phyloP scores from a whole-genome alignment of 768 basidiomycete species.

The Boletus speciosus region DNA sequence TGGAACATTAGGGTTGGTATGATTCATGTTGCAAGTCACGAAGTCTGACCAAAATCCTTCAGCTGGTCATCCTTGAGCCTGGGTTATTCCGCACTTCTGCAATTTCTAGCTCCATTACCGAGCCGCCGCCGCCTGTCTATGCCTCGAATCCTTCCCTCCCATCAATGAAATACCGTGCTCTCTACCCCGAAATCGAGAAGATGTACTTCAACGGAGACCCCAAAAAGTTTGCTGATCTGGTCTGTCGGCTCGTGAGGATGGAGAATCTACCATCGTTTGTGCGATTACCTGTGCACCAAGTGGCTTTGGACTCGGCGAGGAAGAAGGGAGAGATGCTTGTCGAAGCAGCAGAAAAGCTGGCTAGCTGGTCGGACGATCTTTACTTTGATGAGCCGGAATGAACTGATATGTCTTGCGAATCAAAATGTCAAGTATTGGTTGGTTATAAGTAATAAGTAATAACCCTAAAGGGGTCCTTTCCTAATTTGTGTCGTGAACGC shows the following conservation, averaged over 20 bases:
- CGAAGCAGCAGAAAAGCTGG: conserved; percentile 19
- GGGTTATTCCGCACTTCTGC: conserved; percentile 25
- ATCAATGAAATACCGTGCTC: conserved; percentile 20
- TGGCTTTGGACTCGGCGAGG: conserved; percentile 19
- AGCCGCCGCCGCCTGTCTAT: conserved; percentile 16
- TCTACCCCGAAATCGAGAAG: conserved; percentile 15
- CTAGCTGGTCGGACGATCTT: conserved; percentile 25
- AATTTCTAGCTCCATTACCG: conserved; percentile 4
- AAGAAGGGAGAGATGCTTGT: conserved; percentile 19
- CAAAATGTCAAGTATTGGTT: too few relatives aligned
- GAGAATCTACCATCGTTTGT: conserved; percentile 16
- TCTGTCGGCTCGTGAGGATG: conserved; percentile 16
- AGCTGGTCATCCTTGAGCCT: conserved; percentile 24
- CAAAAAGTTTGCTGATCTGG: conserved; percentile 19
- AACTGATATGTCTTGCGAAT: not conserved
- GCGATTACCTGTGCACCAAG: conserved; percentile 23
- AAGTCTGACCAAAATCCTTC: not conserved
- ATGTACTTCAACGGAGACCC: conserved; percentile 25
- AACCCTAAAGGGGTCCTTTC: conserved; percentile 1
- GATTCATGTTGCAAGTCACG: not conserved
- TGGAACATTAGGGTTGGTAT: conserved; percentile 35
- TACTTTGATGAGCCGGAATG: conserved; percentile 12
- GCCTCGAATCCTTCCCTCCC: conserved; percentile 26
- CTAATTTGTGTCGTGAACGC: conserved; percentile 2
- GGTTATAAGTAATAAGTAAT: not conserved